A percentile compares a stretch with the other conserved stretches of the same genome.
phyloP scores from a whole-genome alignment of 2,329 filamentous ascomycete genomes.

The Alternaria conjuncta region DNA sequence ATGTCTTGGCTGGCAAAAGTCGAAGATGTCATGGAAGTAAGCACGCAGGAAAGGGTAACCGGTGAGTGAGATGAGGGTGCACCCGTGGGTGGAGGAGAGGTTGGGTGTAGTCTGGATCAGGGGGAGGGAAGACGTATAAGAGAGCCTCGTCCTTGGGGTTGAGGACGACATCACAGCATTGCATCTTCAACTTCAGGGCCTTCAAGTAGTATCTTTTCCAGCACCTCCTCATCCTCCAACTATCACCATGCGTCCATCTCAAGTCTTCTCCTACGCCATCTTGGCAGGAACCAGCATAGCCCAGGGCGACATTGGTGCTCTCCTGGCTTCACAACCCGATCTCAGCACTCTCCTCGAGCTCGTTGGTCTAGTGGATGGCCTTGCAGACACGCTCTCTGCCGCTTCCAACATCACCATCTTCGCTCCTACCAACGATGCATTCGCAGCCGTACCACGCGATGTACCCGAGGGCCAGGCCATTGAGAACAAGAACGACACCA shows the following conservation, averaged over 20 bases:
- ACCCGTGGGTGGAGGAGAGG: not conserved
- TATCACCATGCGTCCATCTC: constrained; percentile 27
- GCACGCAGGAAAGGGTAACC: not conserved
- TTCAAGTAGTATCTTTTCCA: not conserved
- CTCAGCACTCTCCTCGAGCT: constrained; percentile 45
- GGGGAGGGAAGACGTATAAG: not conserved
- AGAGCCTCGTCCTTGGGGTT: not conserved
- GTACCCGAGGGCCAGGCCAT: constrained; percentile 35
- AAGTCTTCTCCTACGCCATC: constrained; percentile 20
- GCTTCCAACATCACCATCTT: constrained; percentile 62
- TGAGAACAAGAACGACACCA: constrained; percentile 42
- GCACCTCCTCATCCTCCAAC: not conserved
- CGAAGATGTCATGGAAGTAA: constrained; percentile 11
- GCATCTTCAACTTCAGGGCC: not conserved
- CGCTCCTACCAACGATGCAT: constrained; percentile 62
- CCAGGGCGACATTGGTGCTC: constrained; percentile 40
- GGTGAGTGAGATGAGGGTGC: not conserved
- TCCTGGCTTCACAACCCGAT: constrained; percentile 40
- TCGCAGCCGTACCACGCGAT: constrained; percentile 36
- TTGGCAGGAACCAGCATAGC: constrained; percentile 32
- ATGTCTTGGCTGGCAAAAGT: constrained; percentile 2
- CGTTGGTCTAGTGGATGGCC: constrained; percentile 46
- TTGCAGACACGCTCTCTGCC: constrained; percentile 47
- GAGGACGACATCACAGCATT: not conserved
- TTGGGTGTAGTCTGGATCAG: not conserved